A percentile compares a stretch with the other conserved stretches of the same genome.
These are phyloP conservation scores for Elsinoe ampelina DNA, from an alignment of 2,329 filamentous ascomycete species.

Conservation along the genomic window DNA sequence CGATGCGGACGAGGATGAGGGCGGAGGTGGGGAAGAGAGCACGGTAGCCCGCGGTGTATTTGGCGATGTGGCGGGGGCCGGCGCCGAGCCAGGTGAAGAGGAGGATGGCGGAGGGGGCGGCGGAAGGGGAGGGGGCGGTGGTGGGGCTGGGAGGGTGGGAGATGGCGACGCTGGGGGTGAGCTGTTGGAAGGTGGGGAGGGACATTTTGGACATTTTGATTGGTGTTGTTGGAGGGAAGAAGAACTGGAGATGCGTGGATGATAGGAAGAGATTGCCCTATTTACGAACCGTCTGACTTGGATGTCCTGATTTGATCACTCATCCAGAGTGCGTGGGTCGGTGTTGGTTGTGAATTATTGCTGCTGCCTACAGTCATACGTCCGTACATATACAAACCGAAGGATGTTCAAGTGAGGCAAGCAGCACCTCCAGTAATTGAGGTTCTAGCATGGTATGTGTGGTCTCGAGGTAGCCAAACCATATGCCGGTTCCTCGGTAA, in stretches of 20 bases:
- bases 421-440: no score
- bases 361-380: no score
- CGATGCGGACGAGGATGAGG: conserved; percentile 39
- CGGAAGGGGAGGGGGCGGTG: neutral
- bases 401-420: no score
- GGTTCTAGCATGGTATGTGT: no score
- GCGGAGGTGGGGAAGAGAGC: conserved; percentile 36
- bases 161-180: neutral
- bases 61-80: conserved; percentile 42
- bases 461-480: no score
- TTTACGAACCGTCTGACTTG: no score
- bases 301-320: neutral
- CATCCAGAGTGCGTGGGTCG: neutral
- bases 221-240: no score
- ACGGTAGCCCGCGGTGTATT: conserved; percentile 42
- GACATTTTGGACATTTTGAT: neutral
- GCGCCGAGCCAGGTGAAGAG: conserved; percentile 46
- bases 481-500: no score
- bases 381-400: no score
- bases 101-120: conserved; percentile 38
- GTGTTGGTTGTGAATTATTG: neutral
- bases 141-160: neutral
- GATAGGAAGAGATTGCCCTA: no score
- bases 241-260: no score
- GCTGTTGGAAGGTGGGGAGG: neutral